A percentile compares a stretch with the other conserved stretches of the same genome.
Evolutionary conservation across 768 basidiomycete genomes (phyloP).

Genomic region (Multifurca ochricompacta): DNA sequence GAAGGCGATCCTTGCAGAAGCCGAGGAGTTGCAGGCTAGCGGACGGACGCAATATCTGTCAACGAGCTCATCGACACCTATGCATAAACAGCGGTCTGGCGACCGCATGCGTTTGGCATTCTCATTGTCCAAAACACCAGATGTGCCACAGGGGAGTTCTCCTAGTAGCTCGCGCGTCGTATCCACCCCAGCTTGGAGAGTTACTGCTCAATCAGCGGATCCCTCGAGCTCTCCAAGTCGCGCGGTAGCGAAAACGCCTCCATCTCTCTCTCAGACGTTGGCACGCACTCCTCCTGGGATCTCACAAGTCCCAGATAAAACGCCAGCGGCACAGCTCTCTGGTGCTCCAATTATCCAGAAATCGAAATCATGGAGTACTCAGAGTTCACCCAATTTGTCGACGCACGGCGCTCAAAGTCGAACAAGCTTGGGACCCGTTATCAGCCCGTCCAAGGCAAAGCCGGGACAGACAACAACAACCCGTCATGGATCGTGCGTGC

Average conservation of each 20-base stretch:
- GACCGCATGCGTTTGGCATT: slow-evolving; percentile 6
- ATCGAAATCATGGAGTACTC: slow-evolving; percentile 5
- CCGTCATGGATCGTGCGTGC: slow-evolving; percentile 47
- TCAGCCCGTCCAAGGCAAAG: slow-evolving; percentile 38
- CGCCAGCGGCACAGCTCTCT: not conserved
- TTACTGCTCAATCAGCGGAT: not conserved
- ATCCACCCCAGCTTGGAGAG: not conserved
- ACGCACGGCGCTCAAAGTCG: not conserved
- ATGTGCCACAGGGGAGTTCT: not conserved
- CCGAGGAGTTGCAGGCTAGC: slow-evolving; percentile 30
- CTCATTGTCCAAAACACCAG: slow-evolving; percentile 12
- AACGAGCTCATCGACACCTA: not conserved
- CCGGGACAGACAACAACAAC: slow-evolving; percentile 27
- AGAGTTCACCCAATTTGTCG: not conserved
- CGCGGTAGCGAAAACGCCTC: not conserved
- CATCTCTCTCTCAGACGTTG: not conserved
- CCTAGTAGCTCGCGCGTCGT: not conserved
- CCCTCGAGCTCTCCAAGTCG: not conserved
- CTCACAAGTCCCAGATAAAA: not conserved
- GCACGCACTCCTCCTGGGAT: not conserved
- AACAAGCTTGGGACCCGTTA: slow-evolving; percentile 54
- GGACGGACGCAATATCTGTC: slow-evolving; percentile 17
- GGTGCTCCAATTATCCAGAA: not conserved
- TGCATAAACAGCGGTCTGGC: slow-evolving; percentile 9
- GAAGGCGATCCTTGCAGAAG: slow-evolving; percentile 80